Conservation (phyloP, 345 rosid species). For the Clarkia xantiana region DNA sequence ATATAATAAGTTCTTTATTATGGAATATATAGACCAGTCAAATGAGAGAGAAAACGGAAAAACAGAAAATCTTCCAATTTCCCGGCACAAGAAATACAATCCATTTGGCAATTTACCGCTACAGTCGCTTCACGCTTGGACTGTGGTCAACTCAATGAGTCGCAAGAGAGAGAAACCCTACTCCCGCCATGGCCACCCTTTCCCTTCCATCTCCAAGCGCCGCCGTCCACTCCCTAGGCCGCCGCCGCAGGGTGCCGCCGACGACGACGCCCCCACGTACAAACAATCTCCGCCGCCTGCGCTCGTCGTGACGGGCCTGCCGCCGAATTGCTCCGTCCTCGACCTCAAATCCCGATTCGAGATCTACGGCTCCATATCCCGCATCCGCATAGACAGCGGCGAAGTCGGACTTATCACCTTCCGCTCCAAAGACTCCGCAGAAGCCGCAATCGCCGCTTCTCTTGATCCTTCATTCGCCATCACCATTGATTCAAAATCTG, state of each 20-base stretch:
- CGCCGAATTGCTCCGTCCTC: conserved; percentile 58
- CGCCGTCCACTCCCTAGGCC: conserved; percentile 41
- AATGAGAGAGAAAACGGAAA: no score
- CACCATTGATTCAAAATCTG: conserved; percentile 43
- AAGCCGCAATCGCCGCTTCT: conserved; percentile 63
- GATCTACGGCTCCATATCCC: conserved; percentile 82
- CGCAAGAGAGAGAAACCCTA: conserved; percentile 52
- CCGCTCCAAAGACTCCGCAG: conserved; percentile 62
- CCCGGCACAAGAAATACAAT: no score
- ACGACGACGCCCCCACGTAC: conserved; percentile 19
- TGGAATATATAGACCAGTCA: no score
- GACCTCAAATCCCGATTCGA: conserved; percentile 84
- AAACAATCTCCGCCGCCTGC: conserved; percentile 55
- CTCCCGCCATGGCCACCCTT: conserved; percentile 22
- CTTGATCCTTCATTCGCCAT: conserved; percentile 63
- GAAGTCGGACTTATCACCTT: conserved; percentile 43
- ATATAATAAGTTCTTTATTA: no score
- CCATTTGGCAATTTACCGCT: no score
- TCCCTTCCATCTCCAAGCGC: conserved; percentile 32
- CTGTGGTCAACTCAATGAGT: conserved; percentile 16
- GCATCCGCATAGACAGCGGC: conserved; percentile 63
- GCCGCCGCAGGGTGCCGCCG: conserved; percentile 2
- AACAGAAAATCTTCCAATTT: no score
- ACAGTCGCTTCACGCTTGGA: no score
- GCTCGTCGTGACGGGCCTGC: conserved; percentile 42